A percentile compares a stretch with the other conserved stretches of the same genome.
Conservation (phyloP, 2,329 filamentous ascomycete species). For the Aspergillus bombycis region DNA sequence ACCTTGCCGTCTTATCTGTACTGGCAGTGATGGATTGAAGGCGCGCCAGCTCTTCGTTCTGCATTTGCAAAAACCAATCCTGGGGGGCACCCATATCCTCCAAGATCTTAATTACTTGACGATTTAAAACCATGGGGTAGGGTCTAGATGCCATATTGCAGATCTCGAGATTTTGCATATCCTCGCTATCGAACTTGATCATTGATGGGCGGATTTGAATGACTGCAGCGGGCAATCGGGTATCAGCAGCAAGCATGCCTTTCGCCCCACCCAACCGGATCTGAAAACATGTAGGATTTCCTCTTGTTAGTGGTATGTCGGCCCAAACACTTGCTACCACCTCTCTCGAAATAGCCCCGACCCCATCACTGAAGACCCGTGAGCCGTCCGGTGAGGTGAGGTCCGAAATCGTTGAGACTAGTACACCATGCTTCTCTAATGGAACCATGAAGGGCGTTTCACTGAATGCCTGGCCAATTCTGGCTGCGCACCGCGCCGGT, state of each 20-base stretch:
- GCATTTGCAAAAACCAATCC: slow-evolving; percentile 65
- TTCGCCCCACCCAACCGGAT: slow-evolving; percentile 75
- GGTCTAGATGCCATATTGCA: slow-evolving; percentile 66
- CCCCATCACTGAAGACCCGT: slow-evolving; percentile 76
- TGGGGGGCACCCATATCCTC: slow-evolving; percentile 71
- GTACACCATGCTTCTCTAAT: slow-evolving; percentile 35
- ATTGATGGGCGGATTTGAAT: slow-evolving; percentile 73
- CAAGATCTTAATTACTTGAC: slow-evolving; percentile 81
- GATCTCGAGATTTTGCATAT: slow-evolving; percentile 22
- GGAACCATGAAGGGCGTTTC: slow-evolving; percentile 69
- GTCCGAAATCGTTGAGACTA: slow-evolving; percentile 26
- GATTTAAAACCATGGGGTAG: slow-evolving; percentile 72
- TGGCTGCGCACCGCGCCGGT: slow-evolving; percentile 61
- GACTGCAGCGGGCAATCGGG: slow-evolving; percentile 57
- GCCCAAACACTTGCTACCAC: slow-evolving; percentile 64
- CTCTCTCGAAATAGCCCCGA: slow-evolving; percentile 69
- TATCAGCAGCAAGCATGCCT: slow-evolving; percentile 75
- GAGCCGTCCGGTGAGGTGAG: slow-evolving; percentile 39
- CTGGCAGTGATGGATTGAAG: slow-evolving; percentile 63
- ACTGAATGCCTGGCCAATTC: slow-evolving; percentile 69
- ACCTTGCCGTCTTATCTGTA: slow-evolving; percentile 65
- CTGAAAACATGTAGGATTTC: slow-evolving; percentile 69
- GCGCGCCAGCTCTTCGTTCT: slow-evolving; percentile 62
- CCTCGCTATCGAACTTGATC: slow-evolving; percentile 75
- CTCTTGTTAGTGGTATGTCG: slow-evolving; percentile 50